Evolutionary conservation across 148 eudicot species (phyloP).

Genomic region (Linanthus parryae): DNA sequence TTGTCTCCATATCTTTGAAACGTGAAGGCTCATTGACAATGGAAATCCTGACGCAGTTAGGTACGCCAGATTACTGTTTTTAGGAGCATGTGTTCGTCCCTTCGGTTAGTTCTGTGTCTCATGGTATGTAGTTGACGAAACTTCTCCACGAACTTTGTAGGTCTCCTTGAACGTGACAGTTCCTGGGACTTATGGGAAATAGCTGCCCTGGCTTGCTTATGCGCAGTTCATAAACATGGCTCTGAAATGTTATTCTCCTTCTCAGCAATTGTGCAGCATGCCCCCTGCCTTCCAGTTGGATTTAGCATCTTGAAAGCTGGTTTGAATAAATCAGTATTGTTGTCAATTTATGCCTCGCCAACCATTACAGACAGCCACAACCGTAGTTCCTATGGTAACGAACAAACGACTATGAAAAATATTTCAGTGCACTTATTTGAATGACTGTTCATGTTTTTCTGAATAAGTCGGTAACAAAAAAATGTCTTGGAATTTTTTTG

Average conservation of each 20-base stretch:
- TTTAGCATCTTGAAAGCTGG: conserved; percentile 98
- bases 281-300: conserved; percentile 92
- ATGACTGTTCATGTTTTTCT: neutral
- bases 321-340: conserved; percentile 83
- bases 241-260: conserved; percentile 84
- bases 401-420: no score
- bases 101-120: conserved; percentile 1
- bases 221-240: conserved; percentile 94
- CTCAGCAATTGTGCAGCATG: conserved; percentile 89
- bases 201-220: conserved; percentile 87
- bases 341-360: conserved; percentile 84
- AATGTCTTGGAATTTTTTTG: no score
- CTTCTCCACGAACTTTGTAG: conserved; percentile 28
- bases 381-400: conserved; percentile 74
- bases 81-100: no score
- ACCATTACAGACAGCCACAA: conserved; percentile 33
- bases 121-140: conserved; percentile 4
- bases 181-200: conserved; percentile 85
- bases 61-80: conserved; percentile 40
- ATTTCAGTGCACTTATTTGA: neutral
- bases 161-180: conserved; percentile 61
- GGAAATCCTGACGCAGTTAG: conserved; percentile 72
- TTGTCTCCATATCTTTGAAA: conserved; percentile 50
- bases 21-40: conserved; percentile 46
- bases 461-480: no score